Conservation (phyloP, 441 rosid species). For the Aquilaria agallochum region DNA sequence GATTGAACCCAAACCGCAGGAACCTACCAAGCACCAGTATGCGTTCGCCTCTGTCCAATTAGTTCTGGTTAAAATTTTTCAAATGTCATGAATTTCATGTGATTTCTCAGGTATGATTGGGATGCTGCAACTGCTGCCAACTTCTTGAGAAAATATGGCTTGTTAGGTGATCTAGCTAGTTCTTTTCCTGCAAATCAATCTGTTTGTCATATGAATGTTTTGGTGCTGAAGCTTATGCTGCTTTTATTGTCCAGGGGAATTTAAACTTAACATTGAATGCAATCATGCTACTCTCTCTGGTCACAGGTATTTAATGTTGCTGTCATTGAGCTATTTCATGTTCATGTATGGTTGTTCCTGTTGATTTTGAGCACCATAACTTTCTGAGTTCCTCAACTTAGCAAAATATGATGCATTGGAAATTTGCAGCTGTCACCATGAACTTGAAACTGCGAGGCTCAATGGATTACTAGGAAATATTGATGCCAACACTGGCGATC, state of each 20-base stretch:
- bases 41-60: conserved; percentile 5
- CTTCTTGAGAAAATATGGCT: conserved; percentile 87
- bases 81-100: conserved; percentile 6
- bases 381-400: not conserved
- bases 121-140: conserved; percentile 96
- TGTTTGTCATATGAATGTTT: too few species aligned
- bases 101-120: conserved; percentile 76
- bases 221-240: not conserved
- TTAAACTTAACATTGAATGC: conserved; percentile 91
- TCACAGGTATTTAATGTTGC: conserved; percentile 52
- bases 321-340: not conserved
- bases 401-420: conserved; percentile 5
- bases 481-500: conserved; percentile 97
- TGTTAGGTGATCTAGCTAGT: conserved; percentile 37
- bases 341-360: too few species aligned
- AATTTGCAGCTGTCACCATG: conserved; percentile 80
- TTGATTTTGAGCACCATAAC: not conserved
- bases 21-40: conserved; percentile 97
- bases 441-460: conserved; percentile 94
- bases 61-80: not conserved
- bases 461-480: conserved; percentile 91
- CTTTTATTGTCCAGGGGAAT: conserved; percentile 50
- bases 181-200: not conserved
- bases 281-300: conserved; percentile 98
- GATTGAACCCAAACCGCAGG: conserved; percentile 99